Evolutionary conservation across 2,329 filamentous ascomycete genomes (phyloP), one percentile per base, ranked within the genome.

Genomic region (Fusarium mexicanum): DNA sequence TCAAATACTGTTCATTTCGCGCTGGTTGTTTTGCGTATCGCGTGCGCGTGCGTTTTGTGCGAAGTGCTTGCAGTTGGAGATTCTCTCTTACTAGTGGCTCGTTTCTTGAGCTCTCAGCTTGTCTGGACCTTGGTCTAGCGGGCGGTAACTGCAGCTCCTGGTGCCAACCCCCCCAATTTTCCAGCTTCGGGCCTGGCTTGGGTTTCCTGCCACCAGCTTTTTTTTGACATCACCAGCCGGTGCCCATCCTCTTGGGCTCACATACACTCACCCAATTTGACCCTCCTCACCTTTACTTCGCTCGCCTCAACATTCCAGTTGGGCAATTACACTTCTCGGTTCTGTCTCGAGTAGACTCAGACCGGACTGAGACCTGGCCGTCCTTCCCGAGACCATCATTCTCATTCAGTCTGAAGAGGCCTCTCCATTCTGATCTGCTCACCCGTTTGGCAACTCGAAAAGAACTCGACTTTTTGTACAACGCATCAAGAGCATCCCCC

Each of bases 161-260:
- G 64, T 51, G 66, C 73, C 71, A 77, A 51, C 71, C 68, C 64
- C 72, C 64, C 69, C 69, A 67, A 64, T 72, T 75, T 74, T 70
- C 67, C 60, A 71, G 66, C 65, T 71, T 69, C 71, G 41, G 63
- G 67, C 70, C 72, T 73, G 71, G 58, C 71, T 68, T 67, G 61
- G 74, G 72, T 72, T 75, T 76, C 77, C 73, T 77, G 79, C 79
- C 79, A 80, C 79, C 79, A 78, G 53, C 67, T 75, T 80, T 76
- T 70, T 80, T 80, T 80, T 73, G 78, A 76, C 78, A 77, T 77
- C 74, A 80, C 79, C 76, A 74, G 77, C 68, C 55, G 46, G 61
- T 74, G 55, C 72, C 68, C 70, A 61, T 72, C 50, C 48, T 67
- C 54, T 64, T 64, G 50, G 66, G 67, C 67, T 62, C 54, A 60